Conservation (phyloP, 768 basidiomycete species). For the Pulveroboletus sp. region DNA sequence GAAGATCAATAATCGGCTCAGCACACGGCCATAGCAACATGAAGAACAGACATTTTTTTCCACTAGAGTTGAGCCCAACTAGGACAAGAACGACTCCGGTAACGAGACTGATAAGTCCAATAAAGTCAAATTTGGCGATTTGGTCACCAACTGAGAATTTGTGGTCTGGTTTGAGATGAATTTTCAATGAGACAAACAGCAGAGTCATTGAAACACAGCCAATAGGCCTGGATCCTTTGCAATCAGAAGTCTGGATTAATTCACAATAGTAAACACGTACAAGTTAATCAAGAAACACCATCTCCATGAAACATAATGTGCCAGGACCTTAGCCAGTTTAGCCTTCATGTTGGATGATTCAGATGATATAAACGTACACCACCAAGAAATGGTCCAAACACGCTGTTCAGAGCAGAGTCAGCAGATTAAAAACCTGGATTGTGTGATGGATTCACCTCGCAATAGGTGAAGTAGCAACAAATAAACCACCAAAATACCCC, state of each 20-base stretch:
- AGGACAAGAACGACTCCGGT: constrained; percentile 62
- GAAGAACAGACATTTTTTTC: constrained; percentile 54
- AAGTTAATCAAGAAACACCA: constrained; percentile 90
- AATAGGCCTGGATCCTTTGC: constrained; percentile 48
- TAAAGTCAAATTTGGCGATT: constrained; percentile 61
- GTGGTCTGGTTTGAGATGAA: constrained; percentile 73
- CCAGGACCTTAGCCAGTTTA: constrained; percentile 45
- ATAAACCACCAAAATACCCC: constrained; percentile 69
- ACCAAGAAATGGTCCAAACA: constrained; percentile 76
- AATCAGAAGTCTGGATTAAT: too few relatives aligned
- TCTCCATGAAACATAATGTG: constrained; percentile 74
- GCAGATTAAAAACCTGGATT: not conserved
- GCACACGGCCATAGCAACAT: too few relatives aligned
- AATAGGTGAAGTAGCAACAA: constrained; percentile 80
- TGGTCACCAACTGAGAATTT: constrained; percentile 56
- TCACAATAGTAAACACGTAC: too few relatives aligned
- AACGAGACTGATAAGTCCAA: constrained; percentile 59
- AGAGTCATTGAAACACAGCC: constrained; percentile 58
- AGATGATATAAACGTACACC: constrained; percentile 48
- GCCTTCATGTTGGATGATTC: not conserved
- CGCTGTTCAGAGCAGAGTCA: constrained; percentile 33
- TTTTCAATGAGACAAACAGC: constrained; percentile 68
- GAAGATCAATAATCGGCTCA: too few relatives aligned
- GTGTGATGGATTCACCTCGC: too few relatives aligned
- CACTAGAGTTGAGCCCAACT: constrained; percentile 67